Base-by-base conservation (phyloP, 2,329 filamentous ascomycete genomes). In the Aureobasidium sp. region DNA sequence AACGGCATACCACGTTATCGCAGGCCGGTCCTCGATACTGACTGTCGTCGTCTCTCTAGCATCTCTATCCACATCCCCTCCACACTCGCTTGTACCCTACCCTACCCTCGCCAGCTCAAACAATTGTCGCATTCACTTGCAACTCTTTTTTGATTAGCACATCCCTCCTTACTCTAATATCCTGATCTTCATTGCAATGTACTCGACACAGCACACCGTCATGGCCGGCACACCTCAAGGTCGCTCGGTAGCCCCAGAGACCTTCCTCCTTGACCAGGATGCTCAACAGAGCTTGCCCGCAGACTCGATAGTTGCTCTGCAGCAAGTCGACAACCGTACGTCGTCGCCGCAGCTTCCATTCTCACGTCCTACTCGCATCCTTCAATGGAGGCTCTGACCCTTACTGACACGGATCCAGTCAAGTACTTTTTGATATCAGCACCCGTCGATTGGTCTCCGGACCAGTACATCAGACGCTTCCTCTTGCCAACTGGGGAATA, bases 401-500 rank as follows among this genome's bases (percentile, higher is more conserved):
- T 63, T 65, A 63, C 76, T 78, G 65, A 78, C 71, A 29, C 59
- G 51, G 26, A 41, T 55, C 63, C 74, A 96, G 92, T 99, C 72
- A 99, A 99, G 85, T 99, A 97, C 79, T 99, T 99, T 78, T 89
- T 99, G 78, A 96, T 99, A 70, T 99, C 94, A 48, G 94, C 94
- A 44, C 94, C 94, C 41, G 94, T 97, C 68, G 94, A 99, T 79
- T 99, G 94, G 94, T 89, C 90, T 70, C 87, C 88, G 55, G 93
- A 97, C 72, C 93, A 97, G 78, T 95, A 97, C 74, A 97, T 99
- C 72, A 87, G 94, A 69, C 86, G 94, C 69, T 99, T 97, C 74
- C 83, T 99, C 65, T 82, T 99, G 64, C 94, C 94, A 12, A 99
- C 94, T 12, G 94, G 94, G 76, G 94, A 99, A 84, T 97, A 99